Evolutionary conservation across 2,329 filamentous ascomycete species (phyloP).

Genomic region (Ploettnerulaceae sp.): DNA sequence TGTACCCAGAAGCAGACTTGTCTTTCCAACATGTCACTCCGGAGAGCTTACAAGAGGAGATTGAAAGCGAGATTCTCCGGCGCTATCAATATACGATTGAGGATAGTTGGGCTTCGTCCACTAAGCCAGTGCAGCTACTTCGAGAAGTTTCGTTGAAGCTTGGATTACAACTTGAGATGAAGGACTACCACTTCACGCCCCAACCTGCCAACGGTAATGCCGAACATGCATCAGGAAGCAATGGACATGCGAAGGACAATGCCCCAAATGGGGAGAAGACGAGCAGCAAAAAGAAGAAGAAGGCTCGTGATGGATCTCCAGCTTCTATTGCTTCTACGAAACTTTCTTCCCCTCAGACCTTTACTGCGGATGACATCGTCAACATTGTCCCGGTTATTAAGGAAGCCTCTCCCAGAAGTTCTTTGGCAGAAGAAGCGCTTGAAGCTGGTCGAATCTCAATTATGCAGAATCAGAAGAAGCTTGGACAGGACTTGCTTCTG

Average conservation of each 20-base stretch:
- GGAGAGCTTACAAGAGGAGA: constrained; percentile 60
- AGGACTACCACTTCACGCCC: constrained; percentile 63
- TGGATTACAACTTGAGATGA: constrained; percentile 80
- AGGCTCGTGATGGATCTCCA: constrained; percentile 50
- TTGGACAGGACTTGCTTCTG: constrained; percentile 92
- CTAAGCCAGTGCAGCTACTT: constrained; percentile 77
- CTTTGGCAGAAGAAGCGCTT: constrained; percentile 89
- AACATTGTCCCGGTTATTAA: constrained; percentile 95
- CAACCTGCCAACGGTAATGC: constrained; percentile 38
- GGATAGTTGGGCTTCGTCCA: constrained; percentile 58
- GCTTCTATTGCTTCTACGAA: constrained; percentile 39
- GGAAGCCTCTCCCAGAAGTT: constrained; percentile 85
- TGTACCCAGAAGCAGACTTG: constrained; percentile 80
- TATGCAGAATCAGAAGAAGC: constrained; percentile 88
- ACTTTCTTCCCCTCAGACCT: constrained; percentile 52
- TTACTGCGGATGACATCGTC: constrained; percentile 78
- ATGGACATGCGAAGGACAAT: constrained; percentile 42
- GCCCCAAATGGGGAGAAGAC: constrained; percentile 28
- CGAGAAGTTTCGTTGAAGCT: constrained; percentile 86
- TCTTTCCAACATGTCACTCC: constrained; percentile 77
- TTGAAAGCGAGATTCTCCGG: constrained; percentile 65
- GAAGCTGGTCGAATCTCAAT: constrained; percentile 97
- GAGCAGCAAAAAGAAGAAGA: constrained; percentile 55
- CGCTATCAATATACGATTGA: constrained; percentile 75
- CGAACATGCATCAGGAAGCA: constrained; percentile 32